Evolutionary conservation across 2,329 filamentous ascomycete genomes (phyloP).

Genomic region (Hymenoscyphus fructigenus): DNA sequence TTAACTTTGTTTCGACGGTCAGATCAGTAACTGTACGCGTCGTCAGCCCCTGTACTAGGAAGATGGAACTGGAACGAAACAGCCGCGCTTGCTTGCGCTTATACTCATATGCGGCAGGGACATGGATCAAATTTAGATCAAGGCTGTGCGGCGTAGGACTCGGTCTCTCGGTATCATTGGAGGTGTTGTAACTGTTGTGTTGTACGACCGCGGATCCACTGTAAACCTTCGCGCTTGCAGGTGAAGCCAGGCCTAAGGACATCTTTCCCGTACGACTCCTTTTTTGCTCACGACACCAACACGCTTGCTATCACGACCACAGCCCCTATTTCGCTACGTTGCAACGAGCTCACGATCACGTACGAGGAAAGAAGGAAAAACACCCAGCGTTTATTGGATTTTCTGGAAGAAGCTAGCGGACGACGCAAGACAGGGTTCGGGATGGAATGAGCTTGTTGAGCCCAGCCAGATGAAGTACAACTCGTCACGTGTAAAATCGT

Average conservation of each 20-base stretch:
- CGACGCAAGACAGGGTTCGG: background rate
- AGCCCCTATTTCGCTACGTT: background rate
- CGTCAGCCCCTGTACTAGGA: background rate
- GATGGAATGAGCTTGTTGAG: too few relatives aligned
- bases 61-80: background rate
- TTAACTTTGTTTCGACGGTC: background rate
- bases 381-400: background rate
- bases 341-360: too few relatives aligned
- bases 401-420: background rate
- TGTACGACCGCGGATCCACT: background rate
- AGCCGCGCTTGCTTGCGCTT: background rate
- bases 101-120: background rate
- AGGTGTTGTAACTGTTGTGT: background rate
- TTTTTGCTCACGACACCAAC: background rate
- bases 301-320: background rate
- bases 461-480: background rate
- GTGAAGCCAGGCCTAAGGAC: background rate
- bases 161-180: background rate
- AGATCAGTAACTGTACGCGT: background rate
- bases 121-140: background rate
- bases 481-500: background rate
- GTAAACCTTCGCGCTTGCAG: background rate
- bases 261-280: background rate
- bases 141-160: conserved; percentile 3
- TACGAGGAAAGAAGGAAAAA: background rate